Percentiles rank a stretch among this genome's conserved stretches.
Evolutionary conservation across 257 asterid genomes (phyloP).

Genomic region (Petrea volubilis): DNA sequence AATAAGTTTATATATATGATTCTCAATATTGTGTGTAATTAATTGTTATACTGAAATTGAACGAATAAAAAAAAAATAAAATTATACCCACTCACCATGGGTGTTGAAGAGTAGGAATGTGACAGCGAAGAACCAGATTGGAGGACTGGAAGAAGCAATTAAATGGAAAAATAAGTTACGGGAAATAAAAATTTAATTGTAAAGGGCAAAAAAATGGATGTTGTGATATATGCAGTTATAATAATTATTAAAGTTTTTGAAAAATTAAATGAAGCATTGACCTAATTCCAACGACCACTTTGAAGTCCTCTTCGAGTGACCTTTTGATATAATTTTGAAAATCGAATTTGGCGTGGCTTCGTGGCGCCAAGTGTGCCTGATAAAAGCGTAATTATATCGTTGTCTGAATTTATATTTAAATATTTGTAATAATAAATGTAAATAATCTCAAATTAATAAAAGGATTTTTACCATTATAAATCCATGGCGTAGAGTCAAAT

Average conservation of each 20-base stretch:
- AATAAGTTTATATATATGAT: no score
- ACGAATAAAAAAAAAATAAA: neutral
- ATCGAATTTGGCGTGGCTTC: slow-evolving; percentile 63
- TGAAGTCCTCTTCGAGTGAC: slow-evolving; percentile 92
- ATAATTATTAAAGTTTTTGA: no score
- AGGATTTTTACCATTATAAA: slow-evolving; percentile 63
- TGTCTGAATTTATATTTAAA: no score
- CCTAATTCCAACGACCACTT: slow-evolving; percentile 98
- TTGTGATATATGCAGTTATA: no score
- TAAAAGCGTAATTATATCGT: no score
- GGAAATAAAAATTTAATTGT: neutral
- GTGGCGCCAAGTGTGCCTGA: slow-evolving; percentile 97
- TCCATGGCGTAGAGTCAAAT: slow-evolving; percentile 85
- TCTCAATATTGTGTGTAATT: no score
- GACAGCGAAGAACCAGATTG: slow-evolving; percentile 83
- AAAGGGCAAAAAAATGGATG: no score
- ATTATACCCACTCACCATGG: slow-evolving; percentile 55
- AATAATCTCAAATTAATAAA: no score
- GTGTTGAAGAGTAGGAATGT: slow-evolving; percentile 86
- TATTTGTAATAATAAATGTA: no score
- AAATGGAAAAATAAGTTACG: neutral
- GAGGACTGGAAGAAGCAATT: slow-evolving; percentile 55
- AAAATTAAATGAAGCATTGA: neutral
- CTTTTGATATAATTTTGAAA: slow-evolving; percentile 83
- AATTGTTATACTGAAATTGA: no score